phyloP scores from a whole-genome alignment of 2,329 filamentous ascomycete species.

The Microdochium trichocladiopsis region DNA sequence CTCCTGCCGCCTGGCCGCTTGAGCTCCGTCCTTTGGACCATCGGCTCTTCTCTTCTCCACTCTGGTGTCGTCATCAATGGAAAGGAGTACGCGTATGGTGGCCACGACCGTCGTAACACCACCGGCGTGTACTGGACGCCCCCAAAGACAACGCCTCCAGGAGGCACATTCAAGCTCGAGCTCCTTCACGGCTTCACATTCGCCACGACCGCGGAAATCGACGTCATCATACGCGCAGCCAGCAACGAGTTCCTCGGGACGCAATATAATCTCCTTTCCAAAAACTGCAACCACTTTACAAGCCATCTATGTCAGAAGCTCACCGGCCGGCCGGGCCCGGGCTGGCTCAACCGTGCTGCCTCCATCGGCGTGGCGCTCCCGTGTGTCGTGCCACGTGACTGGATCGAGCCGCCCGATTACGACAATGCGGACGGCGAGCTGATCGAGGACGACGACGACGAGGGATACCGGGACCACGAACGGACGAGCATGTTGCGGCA shows the following conservation, averaged over 20 bases:
- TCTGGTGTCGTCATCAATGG: constrained; percentile 77
- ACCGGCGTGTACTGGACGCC: constrained; percentile 82
- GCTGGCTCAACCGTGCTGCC: constrained; percentile 79
- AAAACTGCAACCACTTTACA: constrained; percentile 88
- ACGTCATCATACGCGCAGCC: constrained; percentile 59
- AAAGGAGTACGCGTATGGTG: constrained; percentile 78
- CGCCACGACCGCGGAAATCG: constrained; percentile 60
- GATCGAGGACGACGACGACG: constrained; percentile 48
- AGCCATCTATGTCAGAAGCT: constrained; percentile 67
- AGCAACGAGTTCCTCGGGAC: constrained; percentile 69
- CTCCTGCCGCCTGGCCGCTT: constrained; percentile 69
- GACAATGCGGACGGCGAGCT: constrained; percentile 66
- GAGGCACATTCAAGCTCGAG: constrained; percentile 67
- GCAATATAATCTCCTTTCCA: constrained; percentile 72
- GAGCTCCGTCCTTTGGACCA: constrained; percentile 69
- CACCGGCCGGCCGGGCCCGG: constrained; percentile 62
- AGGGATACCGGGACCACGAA: constrained; percentile 34
- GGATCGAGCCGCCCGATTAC: constrained; percentile 73
- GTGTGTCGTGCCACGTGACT: constrained; percentile 75
- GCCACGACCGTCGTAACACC: constrained; percentile 61
- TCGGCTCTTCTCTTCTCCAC: constrained; percentile 73
- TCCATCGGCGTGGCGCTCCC: constrained; percentile 74
- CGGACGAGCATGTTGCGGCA: constrained; percentile 50
- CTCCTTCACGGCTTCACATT: constrained; percentile 77
- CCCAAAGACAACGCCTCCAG: constrained; percentile 65